Conservation (phyloP, 371 early-diverging fungal species). For the Mortierella polycephala region DNA sequence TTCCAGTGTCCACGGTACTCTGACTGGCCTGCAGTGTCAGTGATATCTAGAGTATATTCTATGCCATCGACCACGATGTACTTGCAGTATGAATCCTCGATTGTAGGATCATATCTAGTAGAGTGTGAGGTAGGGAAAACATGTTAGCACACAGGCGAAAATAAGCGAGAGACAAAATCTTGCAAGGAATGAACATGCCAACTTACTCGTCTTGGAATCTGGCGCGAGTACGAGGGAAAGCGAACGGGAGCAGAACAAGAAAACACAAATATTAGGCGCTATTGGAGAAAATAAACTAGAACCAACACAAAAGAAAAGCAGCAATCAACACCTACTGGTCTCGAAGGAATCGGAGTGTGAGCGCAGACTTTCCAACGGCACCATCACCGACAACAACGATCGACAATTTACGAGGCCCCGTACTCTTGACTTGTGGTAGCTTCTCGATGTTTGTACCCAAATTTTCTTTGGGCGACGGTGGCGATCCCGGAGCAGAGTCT, state of each 20-base stretch:
- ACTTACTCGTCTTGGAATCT: constrained; percentile 25
- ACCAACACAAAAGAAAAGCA: neutral
- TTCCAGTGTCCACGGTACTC: constrained; percentile 55
- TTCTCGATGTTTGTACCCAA: neutral
- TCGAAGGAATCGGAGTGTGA: constrained; percentile 47
- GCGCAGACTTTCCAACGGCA: constrained; percentile 51
- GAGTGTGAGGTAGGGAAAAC: too few species aligned
- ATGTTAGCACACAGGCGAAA: too few species aligned
- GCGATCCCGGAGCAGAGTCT: neutral
- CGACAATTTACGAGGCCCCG: constrained; percentile 21
- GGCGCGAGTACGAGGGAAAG: too few species aligned
- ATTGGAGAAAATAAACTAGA: neutral
- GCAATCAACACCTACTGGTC: constrained; percentile 36
- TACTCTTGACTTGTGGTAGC: neutral
- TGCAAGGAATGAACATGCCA: neutral
- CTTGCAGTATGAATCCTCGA: constrained; percentile 56
- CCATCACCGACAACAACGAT: constrained; percentile 53
- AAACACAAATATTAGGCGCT: neutral
- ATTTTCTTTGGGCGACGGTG: constrained; percentile 1
- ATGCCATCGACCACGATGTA: constrained; percentile 48
- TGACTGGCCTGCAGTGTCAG: constrained; percentile 55
- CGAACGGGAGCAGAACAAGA: neutral
- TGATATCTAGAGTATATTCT: constrained; percentile 55
- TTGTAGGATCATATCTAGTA: constrained; percentile 51
- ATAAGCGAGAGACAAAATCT: neutral